These are phyloP conservation scores for Elaphomyces granulatus DNA, from an alignment of 495 filamentous ascomycete species.

Conservation along the genomic window DNA sequence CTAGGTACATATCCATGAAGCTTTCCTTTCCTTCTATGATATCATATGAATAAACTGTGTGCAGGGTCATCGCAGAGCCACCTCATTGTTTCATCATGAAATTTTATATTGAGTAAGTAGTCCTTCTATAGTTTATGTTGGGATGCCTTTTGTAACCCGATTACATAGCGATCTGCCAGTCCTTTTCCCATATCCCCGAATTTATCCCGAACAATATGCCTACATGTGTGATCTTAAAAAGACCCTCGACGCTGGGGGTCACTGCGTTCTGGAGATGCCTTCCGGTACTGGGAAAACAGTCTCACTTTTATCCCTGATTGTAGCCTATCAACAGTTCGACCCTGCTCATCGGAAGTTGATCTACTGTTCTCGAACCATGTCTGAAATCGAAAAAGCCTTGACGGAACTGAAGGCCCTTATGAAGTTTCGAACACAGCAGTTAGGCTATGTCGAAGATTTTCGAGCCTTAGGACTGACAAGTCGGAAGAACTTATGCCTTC, in stretches of 20 bases:
- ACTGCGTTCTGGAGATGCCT: slow-evolving; percentile 99
- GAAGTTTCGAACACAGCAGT: slow-evolving; percentile 77
- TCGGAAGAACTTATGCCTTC: slow-evolving; percentile 93
- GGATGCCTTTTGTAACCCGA: too few species aligned
- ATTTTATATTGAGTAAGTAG: slow-evolving; percentile 81
- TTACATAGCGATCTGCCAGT: slow-evolving; percentile 76
- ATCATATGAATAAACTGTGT: too few species aligned
- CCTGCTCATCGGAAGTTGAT: slow-evolving; percentile 89
- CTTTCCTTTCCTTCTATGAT: too few species aligned
- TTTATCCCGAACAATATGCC: slow-evolving; percentile 97
- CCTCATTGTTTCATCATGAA: too few species aligned
- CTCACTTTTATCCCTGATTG: slow-evolving; percentile 84
- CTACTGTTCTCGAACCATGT: slow-evolving; percentile 83
- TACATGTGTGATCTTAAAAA: slow-evolving; percentile 99
- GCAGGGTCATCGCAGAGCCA: too few species aligned
- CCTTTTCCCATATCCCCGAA: slow-evolving; percentile 92
- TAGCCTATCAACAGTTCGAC: slow-evolving; percentile 88
- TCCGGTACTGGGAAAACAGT: slow-evolving; percentile 99
- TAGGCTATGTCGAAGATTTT: slow-evolving; percentile 85
- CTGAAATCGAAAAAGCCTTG: slow-evolving; percentile 68
- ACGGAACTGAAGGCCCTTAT: slow-evolving; percentile 84
- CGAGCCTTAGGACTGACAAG: slow-evolving; percentile 83
- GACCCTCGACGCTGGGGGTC: slow-evolving; percentile 85
- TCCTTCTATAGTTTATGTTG: too few species aligned
- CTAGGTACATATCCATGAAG: too few species aligned